These are phyloP conservation scores for Hypoxylon lienhwacheense DNA, from an alignment of 495 filamentous ascomycete species.

Conservation along the genomic window DNA sequence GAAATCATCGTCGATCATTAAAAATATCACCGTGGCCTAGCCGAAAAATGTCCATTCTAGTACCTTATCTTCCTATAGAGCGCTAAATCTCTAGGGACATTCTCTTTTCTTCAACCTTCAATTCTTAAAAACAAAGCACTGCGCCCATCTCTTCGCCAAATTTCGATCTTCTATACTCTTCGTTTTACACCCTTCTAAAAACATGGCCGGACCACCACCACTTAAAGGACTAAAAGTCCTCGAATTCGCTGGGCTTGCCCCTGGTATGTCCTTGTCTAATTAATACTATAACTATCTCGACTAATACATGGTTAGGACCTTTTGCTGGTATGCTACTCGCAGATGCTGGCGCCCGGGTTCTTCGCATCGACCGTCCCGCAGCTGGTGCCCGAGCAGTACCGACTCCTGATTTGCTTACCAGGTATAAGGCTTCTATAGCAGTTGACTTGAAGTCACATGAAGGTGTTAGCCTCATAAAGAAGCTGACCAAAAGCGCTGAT, in stretches of 20 bases:
- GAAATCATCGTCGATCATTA: too few species aligned
- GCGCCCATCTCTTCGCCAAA: background rate
- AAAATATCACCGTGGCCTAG: too few species aligned
- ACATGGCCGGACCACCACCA: constrained; percentile 59
- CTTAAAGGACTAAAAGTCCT: constrained; percentile 78
- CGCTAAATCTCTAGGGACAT: too few species aligned
- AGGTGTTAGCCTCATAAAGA: constrained; percentile 65
- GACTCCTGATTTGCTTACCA: constrained; percentile 69
- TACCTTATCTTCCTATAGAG: too few species aligned
- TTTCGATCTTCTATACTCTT: background rate
- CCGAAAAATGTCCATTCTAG: too few species aligned
- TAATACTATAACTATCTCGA: background rate
- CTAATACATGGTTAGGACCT: constrained; percentile 59
- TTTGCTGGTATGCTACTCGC: constrained; percentile 87
- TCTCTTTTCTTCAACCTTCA: too few species aligned
- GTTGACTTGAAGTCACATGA: constrained; percentile 71
- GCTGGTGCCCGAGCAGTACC: constrained; percentile 40
- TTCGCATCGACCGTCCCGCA: constrained; percentile 76
- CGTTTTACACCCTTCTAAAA: background rate
- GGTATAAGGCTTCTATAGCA: constrained; percentile 75
- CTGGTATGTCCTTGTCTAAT: constrained; percentile 56
- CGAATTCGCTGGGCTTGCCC: constrained; percentile 87
- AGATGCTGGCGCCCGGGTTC: constrained; percentile 83
- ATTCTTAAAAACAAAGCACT: too few species aligned
- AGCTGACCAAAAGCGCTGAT: constrained; percentile 65